Evolutionary conservation across 345 rosid species (phyloP), one percentile per base, ranked within the genome.

Genomic region (Linum tenue): DNA sequence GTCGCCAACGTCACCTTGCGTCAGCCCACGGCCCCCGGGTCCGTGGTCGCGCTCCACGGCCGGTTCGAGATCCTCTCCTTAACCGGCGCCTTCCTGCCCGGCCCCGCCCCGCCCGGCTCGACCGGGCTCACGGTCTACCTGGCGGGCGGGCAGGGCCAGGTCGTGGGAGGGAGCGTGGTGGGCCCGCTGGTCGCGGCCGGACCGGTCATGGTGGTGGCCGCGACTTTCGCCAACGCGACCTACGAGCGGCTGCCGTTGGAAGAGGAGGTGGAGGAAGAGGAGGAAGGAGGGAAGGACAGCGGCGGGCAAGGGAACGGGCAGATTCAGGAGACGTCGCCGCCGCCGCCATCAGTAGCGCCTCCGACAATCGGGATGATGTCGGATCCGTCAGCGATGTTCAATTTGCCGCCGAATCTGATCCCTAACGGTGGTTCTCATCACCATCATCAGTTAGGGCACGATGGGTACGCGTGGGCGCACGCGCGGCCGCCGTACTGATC

Each of bases 101-200:
- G 96, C 15, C 96, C 96, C 2, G 77, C 96, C n/a, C 96, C 96
- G 10, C 92, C 92, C 2, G 96, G 96, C 0, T 79, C 92, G 1
- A 89, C 96, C 0, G 96, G 96, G 3, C 80, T 89, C 39, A 89
- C 92, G 3, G 86, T 89, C 16, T 89, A 86, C 76, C 63, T 89
- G 9, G 86, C 92, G 0, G 89, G 92, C 0, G 87, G 86, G 4
- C 96, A 88, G 11, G 96, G 96, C 7, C 96, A 88, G 62, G 90
- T 88, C 1, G 82, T 88, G 1, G 96, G 96, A 22, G 96, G 96
- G 8, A 88, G 85, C 67, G 92, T 88, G 5, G 88, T 83, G 3
- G 96, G 96, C 0, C 72, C 92, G 3, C 82, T 89, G 0, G 68
- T 84, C 0, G 89, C 92, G 7, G 91, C 84, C 2, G 96, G 96